Evolutionary conservation across 1,284 basidiomycete species (phyloP), one percentile per base, ranked within the genome.

Genomic region (Ganoderma meredithae): DNA sequence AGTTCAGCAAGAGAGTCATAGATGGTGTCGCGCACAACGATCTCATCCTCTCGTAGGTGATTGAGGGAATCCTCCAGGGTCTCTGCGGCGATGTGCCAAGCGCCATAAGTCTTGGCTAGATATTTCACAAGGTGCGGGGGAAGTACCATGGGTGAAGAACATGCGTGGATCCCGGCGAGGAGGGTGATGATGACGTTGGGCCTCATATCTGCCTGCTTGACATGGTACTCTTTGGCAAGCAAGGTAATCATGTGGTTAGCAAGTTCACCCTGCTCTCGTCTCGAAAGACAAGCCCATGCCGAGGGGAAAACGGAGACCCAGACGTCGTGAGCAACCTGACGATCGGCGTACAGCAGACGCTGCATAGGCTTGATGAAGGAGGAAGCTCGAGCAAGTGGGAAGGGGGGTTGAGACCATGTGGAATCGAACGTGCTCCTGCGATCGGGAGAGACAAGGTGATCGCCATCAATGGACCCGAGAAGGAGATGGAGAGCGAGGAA

Each of bases 91-190:
- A 93, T 90, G 79, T 99, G 94, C 97, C 98, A 99, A 17, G 95
- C 95, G 60, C 96, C 93, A 80, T 94, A 99, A 0, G 95, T 97
- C 82, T 99, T 98, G 36, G 95, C 95, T 41, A 99, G 89, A 79
- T 97, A 99, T 79, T 99, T 99, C 74, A 99, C 88, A 27, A 99
- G 89, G 76, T 98, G 94, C 15, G 98, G 97, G 12, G 98, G 98
- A 8, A 99, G 85, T 53, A 90, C 90, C 83, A 98, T 91, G 0
- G 94, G 88, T 17, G 97, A 96, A 27, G 86, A 88, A 79, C 97
- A 99, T 44, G 91, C 89, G 53, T 94, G 89, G 43, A 96, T 86
- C 4, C 95, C 96, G 33, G 90, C 88, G 27, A 99, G 89, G 47
- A 99, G 84, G 0, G 95, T 96, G 79, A 99, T 95, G 64, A 99